Evolutionary conservation across 495 filamentous ascomycete species (phyloP), one percentile per base, ranked within the genome.

Genomic region (Poronia punctata): DNA sequence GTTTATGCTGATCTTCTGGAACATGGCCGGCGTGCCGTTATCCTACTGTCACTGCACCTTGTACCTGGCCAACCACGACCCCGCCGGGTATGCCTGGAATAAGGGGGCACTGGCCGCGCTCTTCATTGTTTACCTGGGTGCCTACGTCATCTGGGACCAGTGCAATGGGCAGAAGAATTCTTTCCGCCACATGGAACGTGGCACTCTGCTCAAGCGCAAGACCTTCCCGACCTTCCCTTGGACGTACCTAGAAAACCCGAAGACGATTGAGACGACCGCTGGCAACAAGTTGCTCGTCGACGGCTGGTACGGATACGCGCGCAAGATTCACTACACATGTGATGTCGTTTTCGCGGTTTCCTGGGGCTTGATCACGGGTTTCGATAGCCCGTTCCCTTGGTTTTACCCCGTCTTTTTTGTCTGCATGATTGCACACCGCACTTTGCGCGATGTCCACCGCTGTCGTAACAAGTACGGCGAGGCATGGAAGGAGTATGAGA

Each of bases 1-100:
- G 52, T 98, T 97, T 70, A 95, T 98, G 90, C 75, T 98, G 39
- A 95, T 95, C 64, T 98, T 98, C 78, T 98, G 92, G 92, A 98
- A 98, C 66, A 70, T 98, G 58, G 88, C 88, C 40, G 92, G 92
- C 48, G 92, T 98, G 12, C 92, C 92, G 10, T 71, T 97, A 30
- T 88, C 79, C 44, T 98, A 98, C 75, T 97, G 92, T 73, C 90
- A 98, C 72, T 93, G 85, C 74, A 88, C 84, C 24, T 72, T 98
- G 54, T 98, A 89, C 68, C 78, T 98, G 49, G 89, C 87, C 43
- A 90, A 83, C 66, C 86, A 95, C 63, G 65, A 82, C 47, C 88
- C 92, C 1, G 70, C 75, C n/a, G 74, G 72, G 15, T 98, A 97
- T 64, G 78, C 72, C 45, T 89, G 82, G 83, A 82, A 82, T 57